phyloP scores from a whole-genome alignment of 345 rosid species.

The Gossypium turneri region DNA sequence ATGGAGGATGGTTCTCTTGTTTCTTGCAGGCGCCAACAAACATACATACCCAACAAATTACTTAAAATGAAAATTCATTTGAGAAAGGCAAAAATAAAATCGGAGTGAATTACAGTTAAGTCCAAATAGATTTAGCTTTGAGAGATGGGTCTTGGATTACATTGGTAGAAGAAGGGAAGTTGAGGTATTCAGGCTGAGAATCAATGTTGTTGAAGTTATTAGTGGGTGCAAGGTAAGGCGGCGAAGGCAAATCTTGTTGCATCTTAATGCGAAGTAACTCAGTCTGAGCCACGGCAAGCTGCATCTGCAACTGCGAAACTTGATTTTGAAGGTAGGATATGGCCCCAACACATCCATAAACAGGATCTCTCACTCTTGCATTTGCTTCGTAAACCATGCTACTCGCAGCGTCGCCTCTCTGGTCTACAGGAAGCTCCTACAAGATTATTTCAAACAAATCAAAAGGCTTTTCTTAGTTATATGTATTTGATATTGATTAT shows the following conservation, averaged over 20 bases:
- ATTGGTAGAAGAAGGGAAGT: conserved; percentile 54
- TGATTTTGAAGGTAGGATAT: conserved; percentile 73
- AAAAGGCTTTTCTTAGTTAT: neutral
- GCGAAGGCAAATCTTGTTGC: conserved; percentile 51
- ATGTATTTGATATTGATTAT: too few species aligned
- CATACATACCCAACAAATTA: neutral
- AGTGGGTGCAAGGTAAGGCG: conserved; percentile 30
- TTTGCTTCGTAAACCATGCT: conserved; percentile 82
- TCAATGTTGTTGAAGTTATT: conserved; percentile 27
- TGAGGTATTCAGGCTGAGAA: conserved; percentile 30
- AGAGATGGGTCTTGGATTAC: conserved; percentile 53
- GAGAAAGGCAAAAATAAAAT: neutral
- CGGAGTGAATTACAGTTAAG: conserved; percentile 18
- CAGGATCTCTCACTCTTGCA: conserved; percentile 78
- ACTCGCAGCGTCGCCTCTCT: conserved; percentile 75
- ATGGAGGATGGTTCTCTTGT: neutral
- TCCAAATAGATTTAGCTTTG: conserved; percentile 70
- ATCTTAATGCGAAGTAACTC: conserved; percentile 77
- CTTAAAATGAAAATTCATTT: neutral
- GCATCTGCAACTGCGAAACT: conserved; percentile 73
- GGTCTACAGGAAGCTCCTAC: conserved; percentile 70
- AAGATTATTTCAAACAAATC: conserved; percentile 3
- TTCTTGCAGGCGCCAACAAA: neutral
- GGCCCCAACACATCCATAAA: conserved; percentile 81
- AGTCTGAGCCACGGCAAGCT: conserved; percentile 73